A percentile compares a stretch with the other conserved stretches of the same genome.
Evolutionary conservation across 2,329 filamentous ascomycete species (phyloP).

Genomic region (Botrytis paeoniae): DNA sequence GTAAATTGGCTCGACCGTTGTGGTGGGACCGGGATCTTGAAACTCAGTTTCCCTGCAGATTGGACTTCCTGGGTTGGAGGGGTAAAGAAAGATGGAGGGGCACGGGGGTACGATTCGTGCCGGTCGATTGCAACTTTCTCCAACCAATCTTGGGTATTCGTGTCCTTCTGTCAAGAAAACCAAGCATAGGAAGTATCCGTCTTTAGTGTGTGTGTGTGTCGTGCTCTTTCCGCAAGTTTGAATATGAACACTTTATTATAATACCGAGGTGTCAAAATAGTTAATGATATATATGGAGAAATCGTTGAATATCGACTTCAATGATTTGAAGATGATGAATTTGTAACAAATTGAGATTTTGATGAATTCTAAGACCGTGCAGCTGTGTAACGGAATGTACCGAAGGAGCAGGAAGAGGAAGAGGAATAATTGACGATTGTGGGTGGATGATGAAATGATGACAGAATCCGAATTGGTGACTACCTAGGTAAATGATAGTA

Average conservation of each 20-base stretch:
- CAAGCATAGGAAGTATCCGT: neutral
- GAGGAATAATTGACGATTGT: neutral
- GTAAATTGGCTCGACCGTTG: neutral
- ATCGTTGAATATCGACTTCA: neutral
- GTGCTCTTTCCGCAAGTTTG: neutral
- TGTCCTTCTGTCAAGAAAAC: neutral
- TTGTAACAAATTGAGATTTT: neutral
- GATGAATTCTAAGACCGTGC: neutral
- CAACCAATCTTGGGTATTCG: neutral
- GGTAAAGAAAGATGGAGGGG: neutral
- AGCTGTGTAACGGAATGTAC: neutral
- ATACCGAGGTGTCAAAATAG: neutral
- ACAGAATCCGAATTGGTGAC: no score
- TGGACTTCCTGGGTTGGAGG: neutral
- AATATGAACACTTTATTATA: neutral
- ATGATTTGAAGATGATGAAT: neutral
- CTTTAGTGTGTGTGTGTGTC: neutral
- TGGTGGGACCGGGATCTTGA: neutral
- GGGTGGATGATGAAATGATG: neutral
- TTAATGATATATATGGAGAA: no score
- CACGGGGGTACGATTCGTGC: neutral
- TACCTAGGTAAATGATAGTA: neutral
- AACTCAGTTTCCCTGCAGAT: neutral
- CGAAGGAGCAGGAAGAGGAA: neutral
- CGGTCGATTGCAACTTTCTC: neutral